These are phyloP conservation scores for Alternaria burnsii DNA, from an alignment of 2,329 filamentous ascomycete genomes.

Conservation along the genomic window DNA sequence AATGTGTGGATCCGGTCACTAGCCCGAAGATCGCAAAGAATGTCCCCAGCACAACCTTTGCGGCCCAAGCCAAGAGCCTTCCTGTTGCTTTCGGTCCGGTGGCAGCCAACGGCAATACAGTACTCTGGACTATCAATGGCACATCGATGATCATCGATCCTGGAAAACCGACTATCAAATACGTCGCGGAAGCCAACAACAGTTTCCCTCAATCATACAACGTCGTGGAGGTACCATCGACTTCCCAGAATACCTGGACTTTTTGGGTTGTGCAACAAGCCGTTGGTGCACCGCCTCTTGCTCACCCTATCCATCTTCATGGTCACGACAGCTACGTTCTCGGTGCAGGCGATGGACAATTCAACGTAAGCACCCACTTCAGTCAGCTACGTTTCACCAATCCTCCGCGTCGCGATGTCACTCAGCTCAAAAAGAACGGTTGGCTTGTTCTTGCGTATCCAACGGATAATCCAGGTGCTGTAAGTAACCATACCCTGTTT, in stretches of 20 bases:
- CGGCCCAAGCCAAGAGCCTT: slow-evolving; percentile 34
- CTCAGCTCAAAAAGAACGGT: slow-evolving; percentile 39
- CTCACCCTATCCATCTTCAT: slow-evolving; percentile 45
- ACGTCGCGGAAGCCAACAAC: slow-evolving; percentile 53
- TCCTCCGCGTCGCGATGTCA: slow-evolving; percentile 48
- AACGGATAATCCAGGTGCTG: slow-evolving; percentile 60
- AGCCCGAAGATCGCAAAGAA: slow-evolving; percentile 48
- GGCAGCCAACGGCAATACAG: slow-evolving; percentile 32
- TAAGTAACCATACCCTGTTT: neutral
- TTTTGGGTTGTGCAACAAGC: slow-evolving; percentile 60
- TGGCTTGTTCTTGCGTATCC: slow-evolving; percentile 61
- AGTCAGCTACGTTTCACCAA: slow-evolving; percentile 46
- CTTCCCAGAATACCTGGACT: slow-evolving; percentile 45
- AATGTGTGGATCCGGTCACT: slow-evolving; percentile 48
- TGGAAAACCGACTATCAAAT: slow-evolving; percentile 57
- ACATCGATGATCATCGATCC: slow-evolving; percentile 60
- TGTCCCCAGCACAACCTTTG: slow-evolving; percentile 42
- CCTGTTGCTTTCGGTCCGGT: slow-evolving; percentile 44
- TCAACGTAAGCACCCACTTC: slow-evolving; percentile 20
- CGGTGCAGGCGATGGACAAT: slow-evolving; percentile 45
- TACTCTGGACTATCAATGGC: slow-evolving; percentile 53
- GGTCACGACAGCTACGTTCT: slow-evolving; percentile 38
- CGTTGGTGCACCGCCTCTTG: slow-evolving; percentile 45
- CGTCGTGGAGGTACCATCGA: slow-evolving; percentile 52
- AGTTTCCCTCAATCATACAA: slow-evolving; percentile 53